phyloP scores from a whole-genome alignment of 805 yeast genomes.

The Yamadazyma nakazawae region DNA sequence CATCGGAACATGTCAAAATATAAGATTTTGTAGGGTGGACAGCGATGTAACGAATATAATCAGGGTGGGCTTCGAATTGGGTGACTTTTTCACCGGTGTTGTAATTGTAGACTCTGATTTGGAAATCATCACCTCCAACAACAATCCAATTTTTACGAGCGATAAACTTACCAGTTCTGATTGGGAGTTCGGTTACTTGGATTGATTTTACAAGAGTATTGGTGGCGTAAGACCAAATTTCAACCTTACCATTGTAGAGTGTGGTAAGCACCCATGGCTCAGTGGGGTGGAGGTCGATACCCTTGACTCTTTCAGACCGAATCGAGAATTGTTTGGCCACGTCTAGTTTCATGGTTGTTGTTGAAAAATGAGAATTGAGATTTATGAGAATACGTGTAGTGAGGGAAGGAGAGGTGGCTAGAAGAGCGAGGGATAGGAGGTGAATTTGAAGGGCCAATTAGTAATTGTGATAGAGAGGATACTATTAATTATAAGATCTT shows the following conservation, averaged over 20 bases:
- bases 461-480: too few species aligned
- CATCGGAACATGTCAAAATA: slow-evolving; percentile 86
- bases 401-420: too few species aligned
- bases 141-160: slow-evolving; percentile 97
- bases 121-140: slow-evolving; percentile 95
- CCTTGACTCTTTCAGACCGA: slow-evolving; percentile 95
- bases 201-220: slow-evolving; percentile 78
- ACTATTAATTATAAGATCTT: too few species aligned
- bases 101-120: slow-evolving; percentile 87
- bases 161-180: slow-evolving; percentile 90
- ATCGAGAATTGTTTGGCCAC: slow-evolving; percentile 76
- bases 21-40: slow-evolving; percentile 94
- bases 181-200: slow-evolving; percentile 94
- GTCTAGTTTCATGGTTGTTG: slow-evolving; percentile 36
- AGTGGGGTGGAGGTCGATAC: slow-evolving; percentile 95
- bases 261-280: slow-evolving; percentile 97
- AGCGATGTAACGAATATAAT: slow-evolving; percentile 88
- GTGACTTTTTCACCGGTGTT: slow-evolving; percentile 92
- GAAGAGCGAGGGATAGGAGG: too few species aligned
- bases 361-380: neutral
- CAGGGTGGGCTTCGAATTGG: slow-evolving; percentile 98
- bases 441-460: too few species aligned
- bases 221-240: slow-evolving; percentile 93
- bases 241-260: slow-evolving; percentile 84
- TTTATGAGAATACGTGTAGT: neutral